Conservation (phyloP, 1,139 yeast species). For the Blastobotrys persicus region DNA sequence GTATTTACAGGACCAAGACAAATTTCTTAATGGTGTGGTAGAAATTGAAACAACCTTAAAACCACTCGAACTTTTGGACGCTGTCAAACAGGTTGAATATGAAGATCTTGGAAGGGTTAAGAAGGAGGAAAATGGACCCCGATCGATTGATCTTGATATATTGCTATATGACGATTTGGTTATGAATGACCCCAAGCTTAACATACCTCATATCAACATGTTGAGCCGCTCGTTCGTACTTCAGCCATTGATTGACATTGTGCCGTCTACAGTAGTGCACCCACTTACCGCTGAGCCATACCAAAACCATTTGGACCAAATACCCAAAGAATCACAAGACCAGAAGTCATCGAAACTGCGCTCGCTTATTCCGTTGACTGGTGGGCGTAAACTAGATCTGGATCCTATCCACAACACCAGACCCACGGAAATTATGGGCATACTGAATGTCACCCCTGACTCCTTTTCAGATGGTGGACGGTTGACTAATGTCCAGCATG, state of each 20-base stretch:
- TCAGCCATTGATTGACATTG: slow-evolving; percentile 79
- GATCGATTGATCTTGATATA: slow-evolving; percentile 87
- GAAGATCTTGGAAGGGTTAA: slow-evolving; percentile 68
- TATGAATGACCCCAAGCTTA: slow-evolving; percentile 54
- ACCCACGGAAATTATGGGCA: slow-evolving; percentile 64
- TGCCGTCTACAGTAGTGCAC: slow-evolving; percentile 62
- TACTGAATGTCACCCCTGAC: slow-evolving; percentile 87
- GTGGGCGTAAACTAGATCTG: slow-evolving; percentile 23
- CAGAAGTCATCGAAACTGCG: slow-evolving; percentile 34
- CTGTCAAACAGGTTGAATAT: slow-evolving; percentile 76
- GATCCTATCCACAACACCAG: slow-evolving; percentile 28
- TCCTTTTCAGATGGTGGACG: slow-evolving; percentile 91
- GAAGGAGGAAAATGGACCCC: slow-evolving; percentile 82
- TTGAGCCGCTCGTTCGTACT: slow-evolving; percentile 87
- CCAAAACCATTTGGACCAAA: slow-evolving; percentile 62
- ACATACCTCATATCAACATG: slow-evolving; percentile 85
- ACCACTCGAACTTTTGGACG: slow-evolving; percentile 62
- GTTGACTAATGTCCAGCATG: slow-evolving; percentile 41
- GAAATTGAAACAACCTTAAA: slow-evolving; percentile 53
- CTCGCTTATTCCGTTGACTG: slow-evolving; percentile 35
- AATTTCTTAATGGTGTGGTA: slow-evolving; percentile 80
- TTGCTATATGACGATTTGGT: slow-evolving; percentile 63
- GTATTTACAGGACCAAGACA: slow-evolving; percentile 79
- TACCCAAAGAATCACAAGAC: slow-evolving; percentile 40
- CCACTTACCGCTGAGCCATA: slow-evolving; percentile 84